These are phyloP conservation scores for Aspergillus indologenus DNA, from an alignment of 495 filamentous ascomycete genomes.

Conservation along the genomic window DNA sequence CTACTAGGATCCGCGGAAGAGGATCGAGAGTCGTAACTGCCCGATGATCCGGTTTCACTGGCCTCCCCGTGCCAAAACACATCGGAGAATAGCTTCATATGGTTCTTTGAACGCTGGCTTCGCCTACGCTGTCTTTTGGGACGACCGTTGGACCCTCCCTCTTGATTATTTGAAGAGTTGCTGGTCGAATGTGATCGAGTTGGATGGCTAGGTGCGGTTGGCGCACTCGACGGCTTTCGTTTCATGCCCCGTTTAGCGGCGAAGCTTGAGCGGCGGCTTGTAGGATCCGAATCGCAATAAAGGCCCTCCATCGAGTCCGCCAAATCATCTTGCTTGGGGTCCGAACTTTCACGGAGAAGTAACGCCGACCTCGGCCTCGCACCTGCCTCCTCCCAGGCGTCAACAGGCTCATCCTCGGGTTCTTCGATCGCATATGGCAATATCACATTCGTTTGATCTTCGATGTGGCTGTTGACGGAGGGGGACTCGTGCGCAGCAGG, in stretches of 20 bases:
- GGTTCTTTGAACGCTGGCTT: conserved; percentile 18
- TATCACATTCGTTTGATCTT: conserved; percentile 17
- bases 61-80: conserved; percentile 10
- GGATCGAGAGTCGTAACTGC: conserved; percentile 17
- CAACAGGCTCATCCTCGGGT: conserved; percentile 34
- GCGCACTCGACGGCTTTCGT: conserved; percentile 28
- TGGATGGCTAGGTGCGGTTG: neutral
- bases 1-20: conserved; percentile 18
- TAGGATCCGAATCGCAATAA: conserved; percentile 24
- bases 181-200: neutral
- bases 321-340: conserved; percentile 36
- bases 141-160: conserved; percentile 13
- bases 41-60: conserved; percentile 19
- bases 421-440: conserved; percentile 47
- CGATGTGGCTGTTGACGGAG: neutral
- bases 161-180: conserved; percentile 11
- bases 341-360: conserved; percentile 19
- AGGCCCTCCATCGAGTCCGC: conserved; percentile 32
- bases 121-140: conserved; percentile 30
- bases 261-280: neutral
- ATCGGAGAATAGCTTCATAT: neutral
- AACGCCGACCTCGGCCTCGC: conserved; percentile 11
- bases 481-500: neutral
- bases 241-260: conserved; percentile 34
- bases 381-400: neutral